Percentiles rank a stretch among this genome's conserved stretches.
Conservation (phyloP, 768 basidiomycete genomes). For the Auricularia auricula-judae region DNA sequence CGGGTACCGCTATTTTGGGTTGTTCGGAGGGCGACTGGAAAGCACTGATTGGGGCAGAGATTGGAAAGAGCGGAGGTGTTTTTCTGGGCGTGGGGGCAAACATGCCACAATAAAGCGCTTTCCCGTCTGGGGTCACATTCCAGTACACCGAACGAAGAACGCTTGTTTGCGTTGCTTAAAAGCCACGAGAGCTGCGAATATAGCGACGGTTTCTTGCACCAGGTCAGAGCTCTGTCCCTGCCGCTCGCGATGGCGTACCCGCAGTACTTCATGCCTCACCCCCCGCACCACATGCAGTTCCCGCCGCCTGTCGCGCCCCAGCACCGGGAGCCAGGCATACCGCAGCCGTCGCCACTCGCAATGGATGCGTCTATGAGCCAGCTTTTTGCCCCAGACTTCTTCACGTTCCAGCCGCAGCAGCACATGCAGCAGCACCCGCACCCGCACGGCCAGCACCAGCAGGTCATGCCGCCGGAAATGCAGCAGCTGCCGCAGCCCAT, state of each 20-base stretch:
- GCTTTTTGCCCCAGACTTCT: slow-evolving; percentile 52
- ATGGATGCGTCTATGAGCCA: slow-evolving; percentile 41
- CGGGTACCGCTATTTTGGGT: background rate
- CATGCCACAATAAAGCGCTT: background rate
- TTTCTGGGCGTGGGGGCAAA: background rate
- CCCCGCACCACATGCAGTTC: slow-evolving; percentile 19
- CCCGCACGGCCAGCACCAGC: slow-evolving; percentile 1
- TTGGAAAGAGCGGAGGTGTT: background rate
- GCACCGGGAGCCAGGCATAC: slow-evolving; percentile 9
- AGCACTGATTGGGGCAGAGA: background rate
- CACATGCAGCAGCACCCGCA: slow-evolving; percentile 26
- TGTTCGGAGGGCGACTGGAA: background rate
- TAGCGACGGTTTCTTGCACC: background rate
- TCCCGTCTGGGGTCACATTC: background rate
- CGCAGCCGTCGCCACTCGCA: slow-evolving; percentile 46
- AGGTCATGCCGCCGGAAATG: slow-evolving; percentile 30
- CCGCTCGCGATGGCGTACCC: slow-evolving; percentile 6
- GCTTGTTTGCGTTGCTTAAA: background rate
- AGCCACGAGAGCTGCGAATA: background rate
- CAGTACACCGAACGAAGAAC: background rate
- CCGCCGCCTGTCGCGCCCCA: slow-evolving; percentile 3
- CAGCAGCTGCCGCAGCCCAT: slow-evolving; percentile 42
- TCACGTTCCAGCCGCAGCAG: slow-evolving; percentile 42
- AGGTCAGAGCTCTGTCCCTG: background rate
- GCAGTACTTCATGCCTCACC: slow-evolving; percentile 29